Base-by-base conservation (phyloP, 768 basidiomycete genomes). In the Scleroderma citrinum region DNA sequence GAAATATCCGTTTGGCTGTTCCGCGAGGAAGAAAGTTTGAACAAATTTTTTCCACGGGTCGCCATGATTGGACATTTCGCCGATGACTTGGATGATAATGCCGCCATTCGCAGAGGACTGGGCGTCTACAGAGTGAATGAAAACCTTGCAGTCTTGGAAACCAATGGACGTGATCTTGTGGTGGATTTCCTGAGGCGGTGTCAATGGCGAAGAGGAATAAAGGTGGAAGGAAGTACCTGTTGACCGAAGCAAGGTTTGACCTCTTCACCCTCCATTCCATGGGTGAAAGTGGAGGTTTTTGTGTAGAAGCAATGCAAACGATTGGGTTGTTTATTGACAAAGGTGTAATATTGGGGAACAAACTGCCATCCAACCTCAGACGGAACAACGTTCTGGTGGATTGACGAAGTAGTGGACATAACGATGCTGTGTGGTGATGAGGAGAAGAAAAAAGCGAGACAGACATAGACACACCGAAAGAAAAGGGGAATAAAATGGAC, bases 321-420 rank as follows among this genome's bases (percentile, higher is more conserved):
- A 71, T 88, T 76, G 62, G 95, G 95, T 54, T 93, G 85, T 74
- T 96, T 93, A 82, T 98, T 96, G 69, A 99, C 87, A 77, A 90
- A 95, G 60, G 90, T 95, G 75, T 99, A 99, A 75, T 98, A 98
- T 72, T 99, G 94, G 43, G 92, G 92, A 59, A 96, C 93, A 74
- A 97, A 97, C 72, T 97, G 93, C 92, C 93, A 97, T 72, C 94
- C 93, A 65, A 97, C 94, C 75, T 96, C 92, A 59, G 85, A 91
- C 69, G 88, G 88, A 75, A 85, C 74, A 75, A 89, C 83, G 64
- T 76, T 78, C 69, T 74, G 76, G 64, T 80, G 78, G 59, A 70
- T 63, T 59, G 71, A 32, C 30, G 40, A n/a, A 16, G 40, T 55
- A 54, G 70, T 56, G 59, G 75, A 70, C 69, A 71, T 73, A 66